Evolutionary conservation across 148 eudicot species (phyloP).

Genomic region (Vaccinium macrocarpon): DNA sequence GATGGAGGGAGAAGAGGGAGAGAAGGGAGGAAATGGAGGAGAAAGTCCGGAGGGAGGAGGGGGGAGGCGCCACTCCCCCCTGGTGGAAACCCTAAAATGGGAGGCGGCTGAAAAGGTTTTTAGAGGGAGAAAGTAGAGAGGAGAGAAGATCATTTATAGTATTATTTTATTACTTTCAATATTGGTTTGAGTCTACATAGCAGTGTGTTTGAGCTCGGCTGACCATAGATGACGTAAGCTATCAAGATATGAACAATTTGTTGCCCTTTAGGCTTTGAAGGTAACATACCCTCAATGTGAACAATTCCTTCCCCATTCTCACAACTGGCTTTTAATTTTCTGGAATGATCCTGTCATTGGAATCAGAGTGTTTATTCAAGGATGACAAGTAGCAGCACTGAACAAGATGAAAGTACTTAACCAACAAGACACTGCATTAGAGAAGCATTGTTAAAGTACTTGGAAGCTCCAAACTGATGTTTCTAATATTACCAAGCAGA

Average conservation of each 20-base stretch:
- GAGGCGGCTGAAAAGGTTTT: too few relatives aligned
- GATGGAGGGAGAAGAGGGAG: too few relatives aligned
- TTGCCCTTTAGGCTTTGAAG: neutral
- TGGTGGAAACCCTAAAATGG: too few relatives aligned
- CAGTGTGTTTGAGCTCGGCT: too few relatives aligned
- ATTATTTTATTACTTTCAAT: too few relatives aligned
- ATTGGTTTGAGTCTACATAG: neutral
- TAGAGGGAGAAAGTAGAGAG: too few relatives aligned
- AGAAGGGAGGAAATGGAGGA: too few relatives aligned
- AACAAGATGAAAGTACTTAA: neutral
- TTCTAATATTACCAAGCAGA: neutral
- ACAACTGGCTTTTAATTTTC: neutral
- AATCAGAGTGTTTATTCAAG: neutral
- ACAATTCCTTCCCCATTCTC: neutral
- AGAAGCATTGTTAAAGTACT: neutral
- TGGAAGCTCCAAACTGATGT: neutral
- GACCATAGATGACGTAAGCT: neutral
- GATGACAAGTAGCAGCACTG: neutral
- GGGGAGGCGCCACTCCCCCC: too few relatives aligned
- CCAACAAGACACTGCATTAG: neutral
- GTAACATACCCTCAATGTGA: neutral
- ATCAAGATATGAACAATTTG: neutral
- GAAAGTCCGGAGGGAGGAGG: too few relatives aligned
- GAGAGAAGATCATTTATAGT: too few relatives aligned
- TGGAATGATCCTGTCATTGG: neutral